These are phyloP conservation scores for Suillus plorans DNA, from an alignment of 768 basidiomycete species.

Conservation along the genomic window DNA sequence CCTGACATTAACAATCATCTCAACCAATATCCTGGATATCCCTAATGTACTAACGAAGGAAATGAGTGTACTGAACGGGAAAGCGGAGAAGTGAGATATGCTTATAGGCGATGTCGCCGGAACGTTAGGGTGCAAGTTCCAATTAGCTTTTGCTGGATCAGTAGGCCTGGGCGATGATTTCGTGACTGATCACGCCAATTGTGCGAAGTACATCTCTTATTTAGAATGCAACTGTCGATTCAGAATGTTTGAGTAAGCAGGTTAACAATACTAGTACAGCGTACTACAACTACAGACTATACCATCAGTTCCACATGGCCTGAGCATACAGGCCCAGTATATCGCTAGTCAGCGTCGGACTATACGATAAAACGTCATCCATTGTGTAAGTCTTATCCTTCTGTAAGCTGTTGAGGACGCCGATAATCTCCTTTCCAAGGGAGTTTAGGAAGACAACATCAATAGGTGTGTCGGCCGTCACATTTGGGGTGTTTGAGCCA, in stretches of 20 bases:
- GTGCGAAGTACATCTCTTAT: background rate
- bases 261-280: background rate
- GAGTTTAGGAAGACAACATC: constrained; percentile 80
- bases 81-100: no score
- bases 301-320: constrained; percentile 27
- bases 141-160: no score
- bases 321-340: constrained; percentile 42
- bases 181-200: no score
- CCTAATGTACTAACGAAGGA: no score
- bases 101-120: no score
- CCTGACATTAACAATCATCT: constrained; percentile 10
- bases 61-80: no score
- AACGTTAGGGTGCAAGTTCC: no score
- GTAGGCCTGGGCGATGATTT: no score
- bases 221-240: background rate
- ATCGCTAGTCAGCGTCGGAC: constrained; percentile 39
- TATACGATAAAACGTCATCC: constrained; percentile 54
- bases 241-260: background rate
- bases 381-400: constrained; percentile 46
- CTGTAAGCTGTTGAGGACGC: constrained; percentile 59
- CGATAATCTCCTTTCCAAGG: constrained; percentile 51
- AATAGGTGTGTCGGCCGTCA: constrained; percentile 49
- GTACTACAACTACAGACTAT: no score
- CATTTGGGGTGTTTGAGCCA: constrained; percentile 50
- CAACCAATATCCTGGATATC: no score